Base-by-base conservation (phyloP, 768 basidiomycete species). In the Rubroboletus satanas region DNA sequence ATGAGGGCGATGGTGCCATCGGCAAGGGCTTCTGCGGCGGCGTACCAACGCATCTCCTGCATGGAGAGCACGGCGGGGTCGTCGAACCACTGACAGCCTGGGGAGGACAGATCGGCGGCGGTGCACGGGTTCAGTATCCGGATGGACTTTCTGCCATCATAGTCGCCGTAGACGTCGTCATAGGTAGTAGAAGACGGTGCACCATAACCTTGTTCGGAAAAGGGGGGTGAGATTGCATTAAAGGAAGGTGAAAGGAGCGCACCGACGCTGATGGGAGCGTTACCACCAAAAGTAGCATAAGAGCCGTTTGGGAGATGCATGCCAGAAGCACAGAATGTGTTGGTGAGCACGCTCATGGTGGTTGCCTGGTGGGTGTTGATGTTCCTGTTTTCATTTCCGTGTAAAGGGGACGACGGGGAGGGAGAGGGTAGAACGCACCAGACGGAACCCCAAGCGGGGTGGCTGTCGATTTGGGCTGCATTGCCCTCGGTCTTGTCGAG, bases 401-500 rank as follows among this genome's bases (percentile, higher is more conserved):
- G 4, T 1, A 7, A 1, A 17, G n/a, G 4, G 3, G 10, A 0
- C 14, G n/a, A 56, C 10, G 1, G 23, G 8, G 39, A 21, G 0
- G 3, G 6, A 5, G 12, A 3, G 10, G 33, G 15, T 0, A 8
- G 33, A 5, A 55, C 58, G 32, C 26, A 84, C 84, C 84, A 90
- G 10, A 83, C 83, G 0, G 86, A 70, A 7, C 81, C 89, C 82
- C 85, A 88, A 2, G 87, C 86, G 11, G 90, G 82, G 69, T 90
- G 89, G 0, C 83, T 83, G 56, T 79, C 76, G 52, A 90, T 75
- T 58, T 79, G 76, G 4, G 79, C 79, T 2, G 78, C 75, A 68
- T 93, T 93, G 23, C 82, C 83, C 65, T 93, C 87, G 6, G 85
- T 83, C 73, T 96, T 96, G 79, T 96, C 93, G 37, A 94, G 76